phyloP scores from a whole-genome alignment of 345 rosid genomes.

The Populus alba region DNA sequence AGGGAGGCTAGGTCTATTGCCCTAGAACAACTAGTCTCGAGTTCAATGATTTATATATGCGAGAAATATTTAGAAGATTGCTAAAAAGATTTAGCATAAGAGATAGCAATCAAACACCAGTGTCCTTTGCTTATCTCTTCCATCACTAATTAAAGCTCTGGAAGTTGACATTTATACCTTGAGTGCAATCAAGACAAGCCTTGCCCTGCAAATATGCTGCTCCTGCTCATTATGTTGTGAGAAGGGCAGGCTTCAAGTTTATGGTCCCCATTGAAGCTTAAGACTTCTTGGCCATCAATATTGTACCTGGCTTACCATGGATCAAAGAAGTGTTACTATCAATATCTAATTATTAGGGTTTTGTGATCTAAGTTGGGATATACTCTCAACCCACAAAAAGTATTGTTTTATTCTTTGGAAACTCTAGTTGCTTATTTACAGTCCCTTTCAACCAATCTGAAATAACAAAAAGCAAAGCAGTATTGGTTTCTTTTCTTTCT shows the following conservation, averaged over 20 bases:
- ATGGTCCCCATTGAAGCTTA: slow-evolving; percentile 54
- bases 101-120: slow-evolving; percentile 6
- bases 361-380: slow-evolving; percentile 53
- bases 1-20: slow-evolving; percentile 36
- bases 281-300: slow-evolving; percentile 38
- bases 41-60: slow-evolving; percentile 9
- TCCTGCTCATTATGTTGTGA: slow-evolving; percentile 24
- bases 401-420: slow-evolving; percentile 27
- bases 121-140: slow-evolving; percentile 26
- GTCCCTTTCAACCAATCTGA: slow-evolving; percentile 15
- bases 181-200: slow-evolving; percentile 30
- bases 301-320: slow-evolving; percentile 55
- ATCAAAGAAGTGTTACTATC: slow-evolving; percentile 78
- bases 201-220: slow-evolving; percentile 31
- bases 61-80: slow-evolving; percentile 7
- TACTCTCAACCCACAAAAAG: slow-evolving; percentile 15
- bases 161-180: slow-evolving; percentile 29
- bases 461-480: background rate
- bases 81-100: slow-evolving; percentile 11
- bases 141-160: slow-evolving; percentile 26
- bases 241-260: slow-evolving; percentile 16
- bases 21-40: slow-evolving; percentile 33
- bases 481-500: background rate
- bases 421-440: slow-evolving; percentile 8
- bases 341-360: slow-evolving; percentile 51